A percentile compares a stretch with the other conserved stretches of the same genome.
phyloP scores from a whole-genome alignment of 2,329 filamentous ascomycete species.

The Cladorrhinum sp. region DNA sequence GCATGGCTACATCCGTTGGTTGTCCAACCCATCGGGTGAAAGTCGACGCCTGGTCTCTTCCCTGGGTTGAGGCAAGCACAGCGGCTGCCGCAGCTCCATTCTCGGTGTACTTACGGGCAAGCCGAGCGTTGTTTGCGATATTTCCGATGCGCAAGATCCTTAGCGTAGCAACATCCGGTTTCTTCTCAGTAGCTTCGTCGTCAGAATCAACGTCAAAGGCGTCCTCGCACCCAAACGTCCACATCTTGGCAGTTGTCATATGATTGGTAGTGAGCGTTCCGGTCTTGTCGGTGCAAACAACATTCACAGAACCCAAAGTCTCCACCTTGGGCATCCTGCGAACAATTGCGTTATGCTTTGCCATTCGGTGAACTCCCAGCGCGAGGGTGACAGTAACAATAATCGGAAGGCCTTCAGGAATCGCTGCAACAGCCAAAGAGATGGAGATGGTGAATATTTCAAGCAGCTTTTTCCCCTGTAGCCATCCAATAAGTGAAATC shows the following conservation, averaged over 20 bases:
- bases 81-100: conserved; percentile 70
- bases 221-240: conserved; percentile 74
- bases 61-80: conserved; percentile 80
- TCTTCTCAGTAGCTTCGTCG: conserved; percentile 51
- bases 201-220: conserved; percentile 54
- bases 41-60: conserved; percentile 56
- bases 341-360: conserved; percentile 90
- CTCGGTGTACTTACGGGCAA: conserved; percentile 70
- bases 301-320: conserved; percentile 95
- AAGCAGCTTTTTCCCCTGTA: conserved; percentile 83
- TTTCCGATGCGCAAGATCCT: conserved; percentile 90
- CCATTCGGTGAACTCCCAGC: conserved; percentile 94
- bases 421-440: conserved; percentile 91
- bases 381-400: conserved; percentile 97
- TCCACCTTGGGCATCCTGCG: conserved; percentile 95
- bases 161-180: conserved; percentile 70
- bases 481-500: conserved; percentile 85
- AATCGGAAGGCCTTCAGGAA: conserved; percentile 93
- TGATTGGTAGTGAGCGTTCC: conserved; percentile 96
- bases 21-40: conserved; percentile 95
- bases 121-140: conserved; percentile 88
- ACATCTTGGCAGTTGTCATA: conserved; percentile 96
- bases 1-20: conserved; percentile 94
- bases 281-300: conserved; percentile 99
- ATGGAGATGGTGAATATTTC: conserved; percentile 98